phyloP scores from a whole-genome alignment of 176 grass and related monocot species.

The Metroxylon sagu region DNA sequence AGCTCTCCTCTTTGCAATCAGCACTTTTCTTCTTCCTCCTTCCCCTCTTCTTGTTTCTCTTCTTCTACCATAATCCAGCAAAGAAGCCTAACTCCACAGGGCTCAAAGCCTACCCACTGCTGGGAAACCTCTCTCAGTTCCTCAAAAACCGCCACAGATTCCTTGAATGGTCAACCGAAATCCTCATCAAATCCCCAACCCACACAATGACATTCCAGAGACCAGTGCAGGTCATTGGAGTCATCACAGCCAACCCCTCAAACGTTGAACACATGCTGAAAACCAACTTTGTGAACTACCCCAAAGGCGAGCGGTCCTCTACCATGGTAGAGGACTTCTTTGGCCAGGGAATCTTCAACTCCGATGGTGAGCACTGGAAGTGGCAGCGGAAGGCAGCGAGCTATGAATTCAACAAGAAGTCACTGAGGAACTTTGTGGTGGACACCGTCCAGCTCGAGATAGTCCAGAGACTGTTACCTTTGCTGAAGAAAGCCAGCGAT shows the following conservation, averaged over 20 bases:
- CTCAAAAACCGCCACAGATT: conserved; percentile 42
- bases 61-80: conserved; percentile 8
- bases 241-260: conserved; percentile 44
- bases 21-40: conserved; percentile 11
- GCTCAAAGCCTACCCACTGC: conserved; percentile 32
- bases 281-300: conserved; percentile 50
- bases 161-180: conserved; percentile 42
- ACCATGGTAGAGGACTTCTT: conserved; percentile 49
- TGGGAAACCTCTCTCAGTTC: conserved; percentile 40
- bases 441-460: conserved; percentile 30
- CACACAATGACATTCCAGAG: conserved; percentile 39
- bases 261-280: conserved; percentile 55
- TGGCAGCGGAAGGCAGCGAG: conserved; percentile 58
- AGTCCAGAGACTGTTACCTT: conserved; percentile 35
- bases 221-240: conserved; percentile 17
- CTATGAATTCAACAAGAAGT: conserved; percentile 52
- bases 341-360: conserved; percentile 67
- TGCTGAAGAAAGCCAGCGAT: conserved; percentile 14
- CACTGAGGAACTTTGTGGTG: conserved; percentile 31
- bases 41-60: conserved; percentile 19
- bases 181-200: conserved; percentile 28
- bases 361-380: conserved; percentile 50
- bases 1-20: conserved; percentile 5
- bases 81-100: conserved; percentile 15
- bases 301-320: conserved; percentile 29